These are phyloP conservation scores for Mycena belliarum DNA, from an alignment of 768 basidiomycete species.

Conservation along the genomic window DNA sequence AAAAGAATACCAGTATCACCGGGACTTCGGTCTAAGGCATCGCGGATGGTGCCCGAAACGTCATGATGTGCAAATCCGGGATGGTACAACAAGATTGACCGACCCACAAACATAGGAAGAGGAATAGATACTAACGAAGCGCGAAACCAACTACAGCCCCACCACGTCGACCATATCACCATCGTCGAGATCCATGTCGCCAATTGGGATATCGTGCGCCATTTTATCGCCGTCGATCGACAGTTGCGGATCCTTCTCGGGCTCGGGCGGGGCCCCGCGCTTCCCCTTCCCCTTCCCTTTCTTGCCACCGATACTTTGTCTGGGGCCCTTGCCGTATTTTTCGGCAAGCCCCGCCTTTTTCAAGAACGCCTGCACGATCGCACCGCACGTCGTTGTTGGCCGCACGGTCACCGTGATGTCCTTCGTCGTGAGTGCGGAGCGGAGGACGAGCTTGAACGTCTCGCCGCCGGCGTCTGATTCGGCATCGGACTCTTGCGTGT, in stretches of 20 bases:
- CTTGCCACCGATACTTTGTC: constrained; percentile 23
- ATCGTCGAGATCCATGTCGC: constrained; percentile 72
- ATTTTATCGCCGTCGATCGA: constrained; percentile 74
- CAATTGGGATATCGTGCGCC: constrained; percentile 58
- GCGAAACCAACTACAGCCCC: constrained; percentile 41
- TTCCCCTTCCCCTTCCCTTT: constrained; percentile 34
- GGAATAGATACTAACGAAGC: not conserved
- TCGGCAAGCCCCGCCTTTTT: constrained; percentile 63
- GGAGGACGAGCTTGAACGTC: constrained; percentile 66
- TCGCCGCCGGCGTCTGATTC: constrained; percentile 50
- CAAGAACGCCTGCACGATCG: constrained; percentile 75
- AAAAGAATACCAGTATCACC: not conserved
- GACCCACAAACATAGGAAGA: not conserved
- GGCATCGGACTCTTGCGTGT: constrained; percentile 42
- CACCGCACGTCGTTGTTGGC: constrained; percentile 72
- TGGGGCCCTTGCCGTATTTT: constrained; percentile 38
- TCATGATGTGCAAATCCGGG: too few species aligned
- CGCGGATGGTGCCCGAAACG: not conserved
- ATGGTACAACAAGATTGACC: not conserved
- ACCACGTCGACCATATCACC: constrained; percentile 79
- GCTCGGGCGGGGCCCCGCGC: constrained; percentile 2
- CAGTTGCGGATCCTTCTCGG: constrained; percentile 47
- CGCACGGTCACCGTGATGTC: constrained; percentile 69
- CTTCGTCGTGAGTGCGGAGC: constrained; percentile 52
- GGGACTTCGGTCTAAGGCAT: not conserved